These are phyloP conservation scores for Melanomma pulvis-pyrius DNA, from an alignment of 495 filamentous ascomycete species.

Conservation along the genomic window DNA sequence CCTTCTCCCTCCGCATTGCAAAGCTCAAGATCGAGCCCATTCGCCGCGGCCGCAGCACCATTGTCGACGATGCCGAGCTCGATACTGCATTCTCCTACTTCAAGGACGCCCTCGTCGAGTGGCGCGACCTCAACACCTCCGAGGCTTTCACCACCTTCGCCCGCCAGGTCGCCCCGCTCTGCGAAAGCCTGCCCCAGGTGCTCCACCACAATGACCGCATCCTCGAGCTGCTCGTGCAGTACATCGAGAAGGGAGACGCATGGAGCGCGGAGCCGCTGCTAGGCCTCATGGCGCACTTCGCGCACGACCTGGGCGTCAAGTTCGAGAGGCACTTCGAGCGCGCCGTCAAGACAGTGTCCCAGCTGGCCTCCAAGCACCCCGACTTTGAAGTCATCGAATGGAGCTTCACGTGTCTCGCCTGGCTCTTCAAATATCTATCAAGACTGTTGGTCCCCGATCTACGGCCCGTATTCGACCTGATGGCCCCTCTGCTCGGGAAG, in stretches of 20 bases:
- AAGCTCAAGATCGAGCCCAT: slow-evolving; percentile 93
- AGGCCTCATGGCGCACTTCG: slow-evolving; percentile 82
- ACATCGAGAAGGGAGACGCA: slow-evolving; percentile 74
- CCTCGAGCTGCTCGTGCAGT: slow-evolving; percentile 72
- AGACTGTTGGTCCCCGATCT: slow-evolving; percentile 82
- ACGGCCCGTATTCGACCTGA: slow-evolving; percentile 75
- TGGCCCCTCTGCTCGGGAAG: slow-evolving; percentile 85
- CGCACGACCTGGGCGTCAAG: slow-evolving; percentile 81
- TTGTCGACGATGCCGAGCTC: slow-evolving; percentile 75
- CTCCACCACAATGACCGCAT: slow-evolving; percentile 84
- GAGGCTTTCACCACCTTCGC: slow-evolving; percentile 74
- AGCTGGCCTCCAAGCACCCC: slow-evolving; percentile 62
- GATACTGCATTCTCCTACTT: slow-evolving; percentile 75
- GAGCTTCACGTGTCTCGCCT: slow-evolving; percentile 93
- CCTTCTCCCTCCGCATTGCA: slow-evolving; percentile 88
- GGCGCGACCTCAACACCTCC: slow-evolving; percentile 88
- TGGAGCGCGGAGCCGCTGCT: slow-evolving; percentile 82
- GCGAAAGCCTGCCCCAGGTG: slow-evolving; percentile 87
- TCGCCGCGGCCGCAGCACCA: slow-evolving; percentile 78
- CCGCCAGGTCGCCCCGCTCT: slow-evolving; percentile 71
- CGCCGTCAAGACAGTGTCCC: slow-evolving; percentile 67
- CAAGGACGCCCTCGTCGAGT: slow-evolving; percentile 76
- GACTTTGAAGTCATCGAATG: slow-evolving; percentile 87
- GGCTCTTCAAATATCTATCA: slow-evolving; percentile 95
- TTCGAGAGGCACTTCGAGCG: slow-evolving; percentile 86